Conservation (phyloP, 495 filamentous ascomycete species). For the Talaromyces liani region DNA sequence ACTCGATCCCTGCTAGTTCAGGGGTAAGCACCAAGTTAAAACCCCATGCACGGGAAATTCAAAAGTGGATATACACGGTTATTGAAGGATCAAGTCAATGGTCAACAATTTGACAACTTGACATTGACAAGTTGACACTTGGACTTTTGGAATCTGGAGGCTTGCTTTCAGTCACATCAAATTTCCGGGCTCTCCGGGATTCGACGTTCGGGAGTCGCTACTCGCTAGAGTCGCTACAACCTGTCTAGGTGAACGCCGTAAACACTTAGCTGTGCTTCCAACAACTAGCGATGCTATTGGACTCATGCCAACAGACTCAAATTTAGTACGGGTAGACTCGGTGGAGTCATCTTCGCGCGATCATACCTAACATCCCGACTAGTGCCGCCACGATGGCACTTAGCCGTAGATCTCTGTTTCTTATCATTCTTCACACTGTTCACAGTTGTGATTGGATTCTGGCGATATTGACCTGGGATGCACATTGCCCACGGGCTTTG, state of each 20-base stretch:
- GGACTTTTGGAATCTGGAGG: not conserved
- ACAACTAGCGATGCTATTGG: not conserved
- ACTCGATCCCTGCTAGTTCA: not conserved
- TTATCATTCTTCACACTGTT: not conserved
- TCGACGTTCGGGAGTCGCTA: not conserved
- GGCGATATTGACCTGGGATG: not conserved
- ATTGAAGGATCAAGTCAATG: not conserved
- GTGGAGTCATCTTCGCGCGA: not conserved
- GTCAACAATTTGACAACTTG: not conserved
- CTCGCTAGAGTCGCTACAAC: not conserved
- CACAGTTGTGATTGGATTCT: not conserved
- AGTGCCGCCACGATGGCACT: not conserved
- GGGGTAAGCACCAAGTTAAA: not conserved
- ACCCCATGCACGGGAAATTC: not conserved
- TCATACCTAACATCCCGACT: constrained; percentile 6
- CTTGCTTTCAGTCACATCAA: not conserved
- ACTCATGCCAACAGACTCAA: not conserved
- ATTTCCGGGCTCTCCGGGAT: not conserved
- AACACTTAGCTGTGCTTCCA: not conserved
- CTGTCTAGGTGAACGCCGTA: not conserved
- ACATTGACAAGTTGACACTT: not conserved
- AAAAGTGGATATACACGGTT: not conserved
- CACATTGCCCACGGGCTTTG: not conserved
- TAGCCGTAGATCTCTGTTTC: constrained; percentile 2
- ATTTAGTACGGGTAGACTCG: not conserved